These are phyloP conservation scores for Trichophyton simii DNA, from an alignment of 2,329 filamentous ascomycete species.

Conservation along the genomic window DNA sequence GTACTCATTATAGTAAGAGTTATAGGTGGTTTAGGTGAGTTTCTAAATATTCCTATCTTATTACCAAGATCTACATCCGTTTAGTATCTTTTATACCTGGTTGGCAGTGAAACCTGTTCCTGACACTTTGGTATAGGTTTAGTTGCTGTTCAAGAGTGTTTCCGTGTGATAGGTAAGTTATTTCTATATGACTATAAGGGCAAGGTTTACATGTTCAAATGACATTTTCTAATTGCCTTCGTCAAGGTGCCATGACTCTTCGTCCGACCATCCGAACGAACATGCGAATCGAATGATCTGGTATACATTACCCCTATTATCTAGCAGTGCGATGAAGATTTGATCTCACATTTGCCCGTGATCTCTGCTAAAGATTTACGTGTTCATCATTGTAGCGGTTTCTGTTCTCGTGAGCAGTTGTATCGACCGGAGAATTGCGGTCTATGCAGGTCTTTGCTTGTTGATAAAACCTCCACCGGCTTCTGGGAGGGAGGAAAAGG, in stretches of 20 bases:
- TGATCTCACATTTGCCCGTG: background rate
- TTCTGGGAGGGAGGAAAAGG: slow-evolving; percentile 85
- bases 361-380: background rate
- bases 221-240: background rate
- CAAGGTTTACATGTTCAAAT: background rate
- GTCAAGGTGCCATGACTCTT: slow-evolving; percentile 57
- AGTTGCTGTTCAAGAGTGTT: slow-evolving; percentile 46
- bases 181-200: background rate
- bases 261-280: slow-evolving; percentile 60
- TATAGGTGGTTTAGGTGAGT: slow-evolving; percentile 44
- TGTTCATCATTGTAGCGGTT: slow-evolving; percentile 36
- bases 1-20: slow-evolving; percentile 42
- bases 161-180: slow-evolving; percentile 42
- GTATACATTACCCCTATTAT: slow-evolving; percentile 20
- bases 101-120: background rate
- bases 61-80: background rate
- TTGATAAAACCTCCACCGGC: slow-evolving; percentile 53
- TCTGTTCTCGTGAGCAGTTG: slow-evolving; percentile 67
- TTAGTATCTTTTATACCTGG: background rate
- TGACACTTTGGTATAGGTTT: slow-evolving; percentile 29
- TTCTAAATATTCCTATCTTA: background rate
- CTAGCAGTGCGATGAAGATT: background rate
- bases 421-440: slow-evolving; percentile 64
- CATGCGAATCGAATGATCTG: slow-evolving; percentile 78
- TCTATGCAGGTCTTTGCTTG: slow-evolving; percentile 57